A percentile compares a stretch with the other conserved stretches of the same genome.
Conservation (phyloP, 305 asterid genomes). For the Stenogyne calaminthoides region DNA sequence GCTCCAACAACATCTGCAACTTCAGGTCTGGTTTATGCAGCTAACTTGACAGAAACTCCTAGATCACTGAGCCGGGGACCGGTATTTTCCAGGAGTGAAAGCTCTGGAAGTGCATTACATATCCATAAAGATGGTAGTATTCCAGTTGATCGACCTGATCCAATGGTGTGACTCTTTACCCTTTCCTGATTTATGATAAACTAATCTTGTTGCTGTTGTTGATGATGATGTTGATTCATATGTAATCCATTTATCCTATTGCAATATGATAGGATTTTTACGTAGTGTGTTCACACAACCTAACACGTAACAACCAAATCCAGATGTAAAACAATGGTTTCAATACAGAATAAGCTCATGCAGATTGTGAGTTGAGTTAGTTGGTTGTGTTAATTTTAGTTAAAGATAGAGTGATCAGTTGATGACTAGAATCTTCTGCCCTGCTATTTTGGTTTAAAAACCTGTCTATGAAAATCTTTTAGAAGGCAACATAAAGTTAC, state of each 20-base stretch:
- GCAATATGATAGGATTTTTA: slow-evolving; percentile 11
- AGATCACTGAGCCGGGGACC: slow-evolving; percentile 70
- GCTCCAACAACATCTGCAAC: slow-evolving; percentile 79
- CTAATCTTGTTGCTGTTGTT: neutral
- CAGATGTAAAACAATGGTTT: slow-evolving; percentile 5
- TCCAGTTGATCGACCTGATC: slow-evolving; percentile 61
- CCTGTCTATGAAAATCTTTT: slow-evolving; percentile 15
- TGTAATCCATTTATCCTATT: slow-evolving; percentile 6
- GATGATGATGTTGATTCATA: slow-evolving; percentile 15
- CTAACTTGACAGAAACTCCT: slow-evolving; percentile 93
- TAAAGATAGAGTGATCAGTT: slow-evolving; percentile 7
- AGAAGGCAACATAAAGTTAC: neutral
- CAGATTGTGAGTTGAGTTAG: slow-evolving; percentile 12
- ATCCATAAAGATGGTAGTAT: slow-evolving; percentile 54
- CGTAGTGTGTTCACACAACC: slow-evolving; percentile 11
- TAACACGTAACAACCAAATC: slow-evolving; percentile 1
- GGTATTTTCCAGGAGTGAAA: slow-evolving; percentile 62
- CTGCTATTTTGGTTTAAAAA: slow-evolving; percentile 12
- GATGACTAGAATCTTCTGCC: slow-evolving; percentile 8
- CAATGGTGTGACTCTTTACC: slow-evolving; percentile 45
- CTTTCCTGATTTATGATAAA: slow-evolving; percentile 27
- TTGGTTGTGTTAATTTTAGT: neutral
- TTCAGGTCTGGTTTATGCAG: slow-evolving; percentile 85
- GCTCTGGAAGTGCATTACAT: slow-evolving; percentile 53
- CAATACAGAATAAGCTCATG: slow-evolving; percentile 7